A percentile compares a stretch with the other conserved stretches of the same genome.
These are phyloP conservation scores for Lentinula detonsa DNA, from an alignment of 768 basidiomycete species.

Conservation along the genomic window DNA sequence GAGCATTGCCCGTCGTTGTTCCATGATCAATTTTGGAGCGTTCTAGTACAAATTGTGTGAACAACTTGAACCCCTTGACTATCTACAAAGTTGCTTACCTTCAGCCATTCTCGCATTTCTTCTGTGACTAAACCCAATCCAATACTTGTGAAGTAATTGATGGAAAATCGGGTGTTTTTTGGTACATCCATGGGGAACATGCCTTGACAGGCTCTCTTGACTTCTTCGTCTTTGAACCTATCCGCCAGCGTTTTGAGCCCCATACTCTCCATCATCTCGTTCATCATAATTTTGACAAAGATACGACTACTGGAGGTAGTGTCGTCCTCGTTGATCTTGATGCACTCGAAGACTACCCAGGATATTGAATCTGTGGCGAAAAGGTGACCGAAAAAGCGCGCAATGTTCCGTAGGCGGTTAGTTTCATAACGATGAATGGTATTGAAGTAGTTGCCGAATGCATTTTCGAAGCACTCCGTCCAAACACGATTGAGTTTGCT, in stretches of 20 bases:
- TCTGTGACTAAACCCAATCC: constrained; percentile 89
- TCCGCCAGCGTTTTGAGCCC: constrained; percentile 83
- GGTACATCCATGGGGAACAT: constrained; percentile 98
- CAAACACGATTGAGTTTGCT: constrained; percentile 94
- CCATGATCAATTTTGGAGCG: constrained; percentile 89
- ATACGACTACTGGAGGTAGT: constrained; percentile 96
- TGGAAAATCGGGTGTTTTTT: constrained; percentile 92
- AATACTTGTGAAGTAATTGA: constrained; percentile 98
- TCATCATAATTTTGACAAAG: constrained; percentile 95
- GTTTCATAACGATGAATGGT: constrained; percentile 99
- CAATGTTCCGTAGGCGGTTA: constrained; percentile 95
- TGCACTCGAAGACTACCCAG: constrained; percentile 77
- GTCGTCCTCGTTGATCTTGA: constrained; percentile 96
- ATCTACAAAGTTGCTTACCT: constrained; percentile 43
- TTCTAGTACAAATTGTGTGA: constrained; percentile 49
- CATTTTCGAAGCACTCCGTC: constrained; percentile 84
- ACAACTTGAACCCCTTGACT: not conserved
- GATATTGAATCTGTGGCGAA: constrained; percentile 82
- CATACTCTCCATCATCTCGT: constrained; percentile 92
- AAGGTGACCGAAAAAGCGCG: constrained; percentile 93
- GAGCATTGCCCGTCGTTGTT: constrained; percentile 84
- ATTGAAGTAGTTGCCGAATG: constrained; percentile 86
- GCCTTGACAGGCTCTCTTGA: constrained; percentile 61
- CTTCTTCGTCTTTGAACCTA: constrained; percentile 84
- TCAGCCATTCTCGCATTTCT: constrained; percentile 94